phyloP scores from a whole-genome alignment of 306 rosid species.

The Glycine soja region DNA sequence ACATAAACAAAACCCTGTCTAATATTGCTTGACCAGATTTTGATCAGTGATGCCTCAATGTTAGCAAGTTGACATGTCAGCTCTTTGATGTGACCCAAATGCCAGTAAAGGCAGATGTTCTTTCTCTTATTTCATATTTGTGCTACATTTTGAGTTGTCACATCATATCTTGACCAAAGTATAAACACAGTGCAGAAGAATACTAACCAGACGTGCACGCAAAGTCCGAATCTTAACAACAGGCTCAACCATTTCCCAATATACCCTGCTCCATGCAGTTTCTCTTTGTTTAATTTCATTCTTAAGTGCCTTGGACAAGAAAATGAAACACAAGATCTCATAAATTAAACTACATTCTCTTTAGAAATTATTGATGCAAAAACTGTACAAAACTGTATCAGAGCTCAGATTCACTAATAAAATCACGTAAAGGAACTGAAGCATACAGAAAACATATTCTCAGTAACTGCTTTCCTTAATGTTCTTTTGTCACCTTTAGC shows the following conservation, averaged over 20 bases:
- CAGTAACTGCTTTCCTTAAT: slow-evolving; percentile 87
- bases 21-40: no score
- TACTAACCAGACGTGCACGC: slow-evolving; percentile 91
- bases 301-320: slow-evolving; percentile 69
- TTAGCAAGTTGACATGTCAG: slow-evolving; percentile 25
- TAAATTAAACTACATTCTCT: no score
- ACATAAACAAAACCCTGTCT: no score
- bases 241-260: slow-evolving; percentile 85
- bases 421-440: slow-evolving; percentile 49
- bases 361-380: slow-evolving; percentile 22
- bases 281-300: slow-evolving; percentile 94
- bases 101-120: slow-evolving; percentile 29
- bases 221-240: slow-evolving; percentile 75
- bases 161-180: slow-evolving; percentile 14
- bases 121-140: slow-evolving; percentile 9
- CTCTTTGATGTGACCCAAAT: slow-evolving; percentile 25
- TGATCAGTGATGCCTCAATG: neutral
- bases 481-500: slow-evolving; percentile 79
- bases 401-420: slow-evolving; percentile 22
- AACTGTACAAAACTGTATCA: slow-evolving; percentile 25
- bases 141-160: slow-evolving; percentile 21
- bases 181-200: slow-evolving; percentile 33
- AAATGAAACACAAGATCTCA: slow-evolving; percentile 28
- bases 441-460: slow-evolving; percentile 92
- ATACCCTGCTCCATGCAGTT: slow-evolving; percentile 68